These are phyloP conservation scores for Suillus discolor DNA, from an alignment of 768 basidiomycete species.

Conservation along the genomic window DNA sequence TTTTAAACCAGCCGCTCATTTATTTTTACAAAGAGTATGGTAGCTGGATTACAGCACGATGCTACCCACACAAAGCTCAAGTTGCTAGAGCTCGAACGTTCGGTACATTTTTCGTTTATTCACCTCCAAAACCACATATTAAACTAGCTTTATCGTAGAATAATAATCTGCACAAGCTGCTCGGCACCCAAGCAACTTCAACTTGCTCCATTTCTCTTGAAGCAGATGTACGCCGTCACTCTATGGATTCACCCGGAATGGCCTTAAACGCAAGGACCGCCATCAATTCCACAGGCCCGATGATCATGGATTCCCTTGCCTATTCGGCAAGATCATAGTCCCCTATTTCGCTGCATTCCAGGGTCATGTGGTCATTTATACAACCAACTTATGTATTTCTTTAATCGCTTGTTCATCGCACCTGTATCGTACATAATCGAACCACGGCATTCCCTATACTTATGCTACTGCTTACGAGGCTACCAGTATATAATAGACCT, in stretches of 20 bases:
- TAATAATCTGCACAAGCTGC: slow-evolving; percentile 34
- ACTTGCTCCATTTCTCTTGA: slow-evolving; percentile 31
- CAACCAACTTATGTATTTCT: neutral
- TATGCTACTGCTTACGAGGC: slow-evolving; percentile 3
- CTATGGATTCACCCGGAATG: slow-evolving; percentile 33
- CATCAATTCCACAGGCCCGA: neutral
- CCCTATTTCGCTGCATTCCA: neutral
- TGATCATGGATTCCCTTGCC: neutral
- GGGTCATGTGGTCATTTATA: neutral
- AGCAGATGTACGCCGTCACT: slow-evolving; percentile 36
- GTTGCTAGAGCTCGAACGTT: slow-evolving; percentile 68
- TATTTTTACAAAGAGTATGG: slow-evolving; percentile 59
- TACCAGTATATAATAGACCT: slow-evolving; percentile 1
- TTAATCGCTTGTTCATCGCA: slow-evolving; percentile 5
- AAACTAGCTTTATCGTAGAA: slow-evolving; percentile 20
- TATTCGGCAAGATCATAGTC: slow-evolving; percentile 1
- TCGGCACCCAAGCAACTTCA: slow-evolving; percentile 25
- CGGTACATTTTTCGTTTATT: slow-evolving; percentile 45
- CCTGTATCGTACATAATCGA: neutral
- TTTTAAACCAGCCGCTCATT: neutral
- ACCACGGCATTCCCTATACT: neutral
- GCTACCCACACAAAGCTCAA: slow-evolving; percentile 59
- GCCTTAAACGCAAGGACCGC: slow-evolving; percentile 24
- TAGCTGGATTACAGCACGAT: slow-evolving; percentile 70
- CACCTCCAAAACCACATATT: neutral